These are phyloP conservation scores for Penicillium lividum DNA, from an alignment of 495 filamentous ascomycete genomes.

Conservation along the genomic window DNA sequence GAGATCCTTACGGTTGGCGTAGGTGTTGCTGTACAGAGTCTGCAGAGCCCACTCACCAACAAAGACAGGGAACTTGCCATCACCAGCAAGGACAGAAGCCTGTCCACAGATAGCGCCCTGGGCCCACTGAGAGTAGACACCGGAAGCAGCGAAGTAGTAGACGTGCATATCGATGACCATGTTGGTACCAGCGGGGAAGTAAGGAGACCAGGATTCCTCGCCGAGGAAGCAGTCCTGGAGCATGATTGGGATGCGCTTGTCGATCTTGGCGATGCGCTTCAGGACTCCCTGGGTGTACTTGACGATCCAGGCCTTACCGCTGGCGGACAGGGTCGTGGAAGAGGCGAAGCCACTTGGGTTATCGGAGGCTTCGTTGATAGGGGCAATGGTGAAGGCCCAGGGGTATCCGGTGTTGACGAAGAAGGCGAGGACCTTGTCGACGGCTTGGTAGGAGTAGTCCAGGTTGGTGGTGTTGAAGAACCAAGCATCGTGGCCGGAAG, in stretches of 20 bases:
- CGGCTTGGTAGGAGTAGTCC: conserved; percentile 25
- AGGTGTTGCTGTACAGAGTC: conserved; percentile 19
- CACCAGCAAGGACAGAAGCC: conserved; percentile 15
- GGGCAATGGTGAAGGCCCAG: conserved; percentile 23
- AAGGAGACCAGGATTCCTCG: conserved; percentile 18
- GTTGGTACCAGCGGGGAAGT: conserved; percentile 14
- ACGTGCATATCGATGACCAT: conserved; percentile 19
- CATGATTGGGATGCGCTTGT: conserved; percentile 18
- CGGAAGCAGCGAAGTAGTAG: conserved; percentile 19
- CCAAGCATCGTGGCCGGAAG: conserved; percentile 26
- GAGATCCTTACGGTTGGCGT: conserved; percentile 13
- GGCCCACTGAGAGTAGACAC: conserved; percentile 20
- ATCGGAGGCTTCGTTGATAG: conserved; percentile 27
- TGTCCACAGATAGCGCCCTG: conserved; percentile 18
- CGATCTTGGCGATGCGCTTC: conserved; percentile 7
- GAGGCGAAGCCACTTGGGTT: conserved; percentile 10
- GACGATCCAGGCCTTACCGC: conserved; percentile 17
- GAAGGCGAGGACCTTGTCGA: conserved; percentile 24
- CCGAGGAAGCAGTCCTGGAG: conserved; percentile 18
- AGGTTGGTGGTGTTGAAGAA: conserved; percentile 31
- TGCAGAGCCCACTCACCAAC: conserved; percentile 22
- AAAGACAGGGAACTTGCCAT: conserved; percentile 20
- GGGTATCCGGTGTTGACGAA: conserved; percentile 24
- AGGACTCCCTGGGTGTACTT: conserved; percentile 13
- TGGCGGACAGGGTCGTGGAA: conserved; percentile 10